Evolutionary conservation across 352 stramenopile genomes (phyloP).

Genomic region (Phytophthora litchii): DNA sequence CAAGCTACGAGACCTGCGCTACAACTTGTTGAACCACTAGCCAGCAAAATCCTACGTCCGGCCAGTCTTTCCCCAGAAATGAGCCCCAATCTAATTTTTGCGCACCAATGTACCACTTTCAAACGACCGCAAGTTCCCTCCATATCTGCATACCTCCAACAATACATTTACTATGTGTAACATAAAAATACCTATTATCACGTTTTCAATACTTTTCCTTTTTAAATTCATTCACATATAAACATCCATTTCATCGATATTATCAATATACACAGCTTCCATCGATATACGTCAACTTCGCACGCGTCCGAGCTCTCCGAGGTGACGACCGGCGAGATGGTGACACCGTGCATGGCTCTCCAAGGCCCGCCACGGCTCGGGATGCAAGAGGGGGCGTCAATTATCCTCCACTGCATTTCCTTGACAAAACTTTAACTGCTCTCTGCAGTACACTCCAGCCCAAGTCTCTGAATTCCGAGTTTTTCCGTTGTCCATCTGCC

Average conservation of each 20-base stretch:
- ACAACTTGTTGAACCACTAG: neutral
- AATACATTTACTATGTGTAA: too few relatives aligned
- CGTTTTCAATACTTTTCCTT: neutral
- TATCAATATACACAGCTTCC: constrained; percentile 8
- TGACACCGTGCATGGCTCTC: constrained; percentile 1
- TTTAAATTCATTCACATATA: neutral
- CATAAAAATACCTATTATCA: neutral
- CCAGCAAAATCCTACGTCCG: constrained; percentile 10
- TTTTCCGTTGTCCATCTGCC: constrained; percentile 27
- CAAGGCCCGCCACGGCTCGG: constrained; percentile 7
- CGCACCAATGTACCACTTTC: constrained; percentile 28
- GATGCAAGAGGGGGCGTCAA: constrained; percentile 4
- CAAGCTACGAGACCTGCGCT: too few relatives aligned
- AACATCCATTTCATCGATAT: neutral
- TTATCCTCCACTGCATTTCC: too few relatives aligned
- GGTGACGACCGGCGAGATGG: constrained; percentile 21
- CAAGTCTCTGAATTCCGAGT: constrained; percentile 17
- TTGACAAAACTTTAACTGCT: neutral
- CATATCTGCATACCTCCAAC: neutral
- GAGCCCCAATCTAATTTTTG: constrained; percentile 16
- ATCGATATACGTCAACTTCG: constrained; percentile 8
- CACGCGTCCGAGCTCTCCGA: constrained; percentile 14
- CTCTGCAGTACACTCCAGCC: constrained; percentile 2
- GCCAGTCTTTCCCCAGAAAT: constrained; percentile 32
- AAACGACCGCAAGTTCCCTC: neutral